Evolutionary conservation across 2,329 filamentous ascomycete genomes (phyloP).

Genomic region (Alternaria novae-zelandiae): DNA sequence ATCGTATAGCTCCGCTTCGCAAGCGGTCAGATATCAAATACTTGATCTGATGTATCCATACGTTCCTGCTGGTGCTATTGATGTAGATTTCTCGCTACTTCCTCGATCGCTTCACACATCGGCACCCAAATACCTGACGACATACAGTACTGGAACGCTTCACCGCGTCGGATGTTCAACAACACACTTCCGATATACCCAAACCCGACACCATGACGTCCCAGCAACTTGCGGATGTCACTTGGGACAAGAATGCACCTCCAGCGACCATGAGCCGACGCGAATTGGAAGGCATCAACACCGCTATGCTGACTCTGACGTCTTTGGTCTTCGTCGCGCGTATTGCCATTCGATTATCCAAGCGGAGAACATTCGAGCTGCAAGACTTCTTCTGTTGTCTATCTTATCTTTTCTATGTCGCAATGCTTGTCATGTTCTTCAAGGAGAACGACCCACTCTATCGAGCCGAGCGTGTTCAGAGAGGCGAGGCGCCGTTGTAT

Average conservation of each 20-base stretch:
- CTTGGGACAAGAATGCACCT: background rate
- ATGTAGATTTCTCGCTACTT: background rate
- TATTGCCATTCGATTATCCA: slow-evolving; percentile 10
- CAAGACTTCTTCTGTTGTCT: slow-evolving; percentile 31
- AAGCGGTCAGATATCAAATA: background rate
- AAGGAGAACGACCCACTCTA: background rate
- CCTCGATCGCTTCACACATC: background rate
- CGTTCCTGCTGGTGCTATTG: background rate
- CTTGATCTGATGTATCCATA: background rate
- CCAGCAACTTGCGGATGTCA: background rate
- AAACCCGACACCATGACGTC: background rate
- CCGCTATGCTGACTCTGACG: slow-evolving; percentile 20
- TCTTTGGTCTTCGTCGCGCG: slow-evolving; percentile 16
- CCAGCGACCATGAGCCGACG: background rate
- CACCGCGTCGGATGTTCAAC: background rate
- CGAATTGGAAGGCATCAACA: slow-evolving; percentile 17
- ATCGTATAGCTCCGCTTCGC: background rate
- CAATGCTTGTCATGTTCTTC: slow-evolving; percentile 40
- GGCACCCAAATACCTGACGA: background rate
- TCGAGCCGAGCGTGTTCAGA: background rate
- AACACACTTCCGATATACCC: background rate
- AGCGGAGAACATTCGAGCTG: slow-evolving; percentile 17
- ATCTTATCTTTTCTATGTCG: slow-evolving; percentile 33
- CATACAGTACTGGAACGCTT: background rate
- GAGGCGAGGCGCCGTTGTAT: background rate